A percentile compares a stretch with the other conserved stretches of the same genome.
These are phyloP conservation scores for Pseudocercospora cruenta DNA, from an alignment of 2,329 filamentous ascomycete species.

Conservation along the genomic window DNA sequence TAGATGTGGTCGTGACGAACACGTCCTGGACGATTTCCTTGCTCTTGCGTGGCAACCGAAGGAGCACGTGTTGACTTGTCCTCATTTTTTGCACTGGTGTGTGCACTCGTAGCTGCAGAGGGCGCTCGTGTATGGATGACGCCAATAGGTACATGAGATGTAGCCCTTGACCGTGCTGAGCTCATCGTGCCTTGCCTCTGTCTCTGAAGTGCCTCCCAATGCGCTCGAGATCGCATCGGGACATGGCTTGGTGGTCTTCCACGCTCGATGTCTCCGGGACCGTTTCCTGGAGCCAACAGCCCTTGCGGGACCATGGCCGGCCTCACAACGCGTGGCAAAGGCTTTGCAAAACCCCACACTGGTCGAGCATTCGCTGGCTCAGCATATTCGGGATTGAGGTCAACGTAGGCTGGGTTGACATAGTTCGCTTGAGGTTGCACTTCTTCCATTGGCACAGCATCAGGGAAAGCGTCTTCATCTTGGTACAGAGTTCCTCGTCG, in stretches of 20 bases:
- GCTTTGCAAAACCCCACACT: constrained; percentile 58
- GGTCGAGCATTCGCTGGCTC: constrained; percentile 54
- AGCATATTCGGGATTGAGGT: constrained; percentile 59
- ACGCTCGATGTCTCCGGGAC: constrained; percentile 13
- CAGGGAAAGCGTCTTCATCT: background rate
- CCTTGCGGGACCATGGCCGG: constrained; percentile 54
- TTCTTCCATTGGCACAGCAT: background rate
- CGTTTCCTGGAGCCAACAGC: constrained; percentile 21
- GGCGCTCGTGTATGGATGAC: constrained; percentile 32
- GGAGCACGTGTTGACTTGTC: constrained; percentile 23
- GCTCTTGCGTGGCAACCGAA: constrained; percentile 31
- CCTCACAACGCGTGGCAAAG: constrained; percentile 57
- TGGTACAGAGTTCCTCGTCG: background rate
- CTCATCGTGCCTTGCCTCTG: constrained; percentile 42
- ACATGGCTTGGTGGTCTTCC: constrained; percentile 29
- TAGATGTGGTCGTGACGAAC: constrained; percentile 18
- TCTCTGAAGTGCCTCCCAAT: constrained; percentile 49
- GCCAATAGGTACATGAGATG: constrained; percentile 48
- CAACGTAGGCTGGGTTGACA: constrained; percentile 46
- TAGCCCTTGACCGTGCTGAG: constrained; percentile 50
- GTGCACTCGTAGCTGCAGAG: constrained; percentile 24
- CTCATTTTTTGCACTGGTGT: constrained; percentile 18
- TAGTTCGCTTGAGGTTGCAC: background rate
- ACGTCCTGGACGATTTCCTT: background rate
- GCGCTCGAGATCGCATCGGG: constrained; percentile 40